Evolutionary conservation across 108 stramenopile species (phyloP).

Genomic region (Asterionellopsis glacialis): DNA sequence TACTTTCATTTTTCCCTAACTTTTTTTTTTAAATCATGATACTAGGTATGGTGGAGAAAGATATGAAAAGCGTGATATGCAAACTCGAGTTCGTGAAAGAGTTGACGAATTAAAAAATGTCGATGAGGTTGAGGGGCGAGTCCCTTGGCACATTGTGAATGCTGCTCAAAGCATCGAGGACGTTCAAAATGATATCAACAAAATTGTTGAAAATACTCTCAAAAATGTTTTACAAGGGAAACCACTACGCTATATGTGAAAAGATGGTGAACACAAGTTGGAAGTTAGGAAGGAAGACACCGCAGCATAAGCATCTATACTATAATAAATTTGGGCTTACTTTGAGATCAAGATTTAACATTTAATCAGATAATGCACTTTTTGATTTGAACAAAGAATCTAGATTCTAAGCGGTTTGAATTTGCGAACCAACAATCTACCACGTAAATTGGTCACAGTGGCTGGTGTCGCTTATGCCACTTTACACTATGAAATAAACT

Average conservation of each 20-base stretch:
- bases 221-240: conserved; percentile 30
- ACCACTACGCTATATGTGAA: conserved; percentile 49
- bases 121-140: conserved; percentile 45
- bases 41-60: conserved; percentile 77
- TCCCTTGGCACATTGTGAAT: conserved; percentile 78
- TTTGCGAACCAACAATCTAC: no score
- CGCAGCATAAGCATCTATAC: no score
- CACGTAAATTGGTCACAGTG: no score
- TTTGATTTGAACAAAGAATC: no score
- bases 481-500: no score
- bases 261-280: conserved; percentile 40
- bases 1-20: background rate
- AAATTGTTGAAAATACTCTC: conserved; percentile 54
- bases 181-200: conserved; percentile 56
- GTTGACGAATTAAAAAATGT: conserved; percentile 65
- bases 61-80: conserved; percentile 83
- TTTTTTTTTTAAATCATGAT: no score
- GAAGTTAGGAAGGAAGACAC: background rate
- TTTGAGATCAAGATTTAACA: no score
- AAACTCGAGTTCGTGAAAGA: conserved; percentile 73
- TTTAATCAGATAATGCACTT: no score
- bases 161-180: conserved; percentile 76
- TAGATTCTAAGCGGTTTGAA: no score
- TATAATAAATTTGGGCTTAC: no score
- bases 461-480: no score